Evolutionary conservation across 2,329 filamentous ascomycete genomes (phyloP).

Genomic region (Talaromyces pinophilus): DNA sequence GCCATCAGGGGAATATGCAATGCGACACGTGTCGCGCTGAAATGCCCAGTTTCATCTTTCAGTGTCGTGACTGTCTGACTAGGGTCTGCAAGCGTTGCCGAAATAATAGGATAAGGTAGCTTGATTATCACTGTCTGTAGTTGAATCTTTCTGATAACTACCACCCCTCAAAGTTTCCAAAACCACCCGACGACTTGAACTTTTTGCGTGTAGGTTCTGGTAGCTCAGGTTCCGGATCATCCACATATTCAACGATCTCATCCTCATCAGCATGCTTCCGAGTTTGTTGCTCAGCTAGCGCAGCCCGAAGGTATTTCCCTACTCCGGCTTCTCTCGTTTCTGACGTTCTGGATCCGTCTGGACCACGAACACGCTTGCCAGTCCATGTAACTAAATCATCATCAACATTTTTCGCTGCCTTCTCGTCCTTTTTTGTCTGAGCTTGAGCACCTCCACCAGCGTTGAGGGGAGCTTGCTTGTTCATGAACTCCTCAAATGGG

Average conservation of each 20-base stretch:
- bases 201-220: conserved; percentile 78
- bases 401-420: conserved; percentile 39
- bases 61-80: background rate
- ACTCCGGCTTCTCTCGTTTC: conserved; percentile 16
- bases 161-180: conserved; percentile 95
- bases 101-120: background rate
- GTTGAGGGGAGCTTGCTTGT: conserved; percentile 58
- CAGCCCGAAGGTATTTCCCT: conserved; percentile 80
- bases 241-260: conserved; percentile 61
- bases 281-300: conserved; percentile 42
- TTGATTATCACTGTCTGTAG: background rate
- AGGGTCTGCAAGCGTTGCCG: conserved; percentile 2
- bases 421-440: conserved; percentile 29
- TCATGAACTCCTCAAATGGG: conserved; percentile 91
- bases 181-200: conserved; percentile 59
- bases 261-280: conserved; percentile 48
- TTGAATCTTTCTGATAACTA: conserved; percentile 39
- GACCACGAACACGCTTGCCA: conserved; percentile 77
- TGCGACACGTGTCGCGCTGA: background rate
- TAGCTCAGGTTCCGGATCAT: conserved; percentile 56
- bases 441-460: conserved; percentile 26
- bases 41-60: background rate
- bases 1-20: background rate
- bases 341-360: conserved; percentile 53
- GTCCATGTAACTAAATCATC: conserved; percentile 95